Conservation (phyloP, 1,139 yeast genomes). For the Suzukiozyma palmioleophila region DNA sequence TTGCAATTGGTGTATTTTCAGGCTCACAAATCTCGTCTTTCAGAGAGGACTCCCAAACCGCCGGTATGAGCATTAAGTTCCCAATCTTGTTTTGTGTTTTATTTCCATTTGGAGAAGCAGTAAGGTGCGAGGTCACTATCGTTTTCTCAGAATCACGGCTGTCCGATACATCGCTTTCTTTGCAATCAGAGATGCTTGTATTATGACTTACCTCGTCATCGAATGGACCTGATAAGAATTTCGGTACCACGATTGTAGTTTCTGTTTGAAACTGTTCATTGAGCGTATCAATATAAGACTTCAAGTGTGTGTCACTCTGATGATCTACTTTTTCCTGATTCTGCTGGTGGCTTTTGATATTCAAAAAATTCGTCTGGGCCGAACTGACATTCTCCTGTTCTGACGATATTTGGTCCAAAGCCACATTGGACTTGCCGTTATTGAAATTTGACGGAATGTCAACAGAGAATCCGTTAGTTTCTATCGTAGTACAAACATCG, state of each 20-base stretch:
- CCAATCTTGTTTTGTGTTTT: no score
- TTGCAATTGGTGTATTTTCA: no score
- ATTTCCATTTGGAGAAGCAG: no score
- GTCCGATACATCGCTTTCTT: neutral
- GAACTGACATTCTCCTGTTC: no score
- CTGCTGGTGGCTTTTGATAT: no score
- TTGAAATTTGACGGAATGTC: neutral
- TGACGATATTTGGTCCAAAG: no score
- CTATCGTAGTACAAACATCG: neutral
- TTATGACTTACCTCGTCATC: neutral
- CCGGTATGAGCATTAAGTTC: no score
- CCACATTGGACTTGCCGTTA: neutral
- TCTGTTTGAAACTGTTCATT: constrained; percentile 10
- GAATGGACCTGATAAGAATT: neutral
- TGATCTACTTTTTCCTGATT: no score
- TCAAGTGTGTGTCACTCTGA: neutral
- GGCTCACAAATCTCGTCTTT: no score
- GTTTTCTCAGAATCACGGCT: neutral
- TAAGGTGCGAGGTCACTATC: neutral
- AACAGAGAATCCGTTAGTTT: neutral
- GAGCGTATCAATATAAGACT: constrained; percentile 7
- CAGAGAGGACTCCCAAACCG: no score
- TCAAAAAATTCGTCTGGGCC: no score
- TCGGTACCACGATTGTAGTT: neutral
- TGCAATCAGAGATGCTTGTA: neutral